Evolutionary conservation across 2,329 filamentous ascomycete species (phyloP).

Genomic region (Coleophoma eucalyptorum): DNA sequence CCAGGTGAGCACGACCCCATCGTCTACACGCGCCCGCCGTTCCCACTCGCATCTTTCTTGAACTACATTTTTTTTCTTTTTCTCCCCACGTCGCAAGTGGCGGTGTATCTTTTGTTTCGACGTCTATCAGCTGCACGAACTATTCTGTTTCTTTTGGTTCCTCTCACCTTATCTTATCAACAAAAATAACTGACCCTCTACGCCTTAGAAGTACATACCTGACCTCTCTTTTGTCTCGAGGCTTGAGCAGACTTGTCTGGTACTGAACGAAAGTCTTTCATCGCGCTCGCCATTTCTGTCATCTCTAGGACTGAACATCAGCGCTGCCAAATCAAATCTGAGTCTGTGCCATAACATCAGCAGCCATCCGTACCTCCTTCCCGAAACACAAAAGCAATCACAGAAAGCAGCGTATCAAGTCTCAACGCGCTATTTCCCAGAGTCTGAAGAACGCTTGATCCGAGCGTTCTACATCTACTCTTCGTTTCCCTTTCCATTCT

Average conservation of each 20-base stretch:
- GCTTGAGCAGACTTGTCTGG: too few species aligned
- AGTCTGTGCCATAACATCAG: not conserved
- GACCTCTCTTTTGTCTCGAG: too few species aligned
- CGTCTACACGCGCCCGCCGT: constrained; percentile 15
- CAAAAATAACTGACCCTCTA: too few species aligned
- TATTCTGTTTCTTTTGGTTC: not conserved
- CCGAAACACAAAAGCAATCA: constrained; percentile 22
- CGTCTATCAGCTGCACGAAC: not conserved
- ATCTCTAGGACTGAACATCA: not conserved
- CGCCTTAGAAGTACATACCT: too few species aligned
- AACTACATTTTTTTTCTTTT: not conserved
- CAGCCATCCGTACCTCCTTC: constrained; percentile 10
- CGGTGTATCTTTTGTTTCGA: not conserved
- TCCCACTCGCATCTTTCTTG: constrained; percentile 2
- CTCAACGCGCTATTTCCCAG: constrained; percentile 14
- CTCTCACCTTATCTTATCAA: too few species aligned
- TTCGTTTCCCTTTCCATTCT: constrained; percentile 17
- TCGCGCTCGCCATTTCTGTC: not conserved
- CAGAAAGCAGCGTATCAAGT: constrained; percentile 15
- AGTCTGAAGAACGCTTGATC: constrained; percentile 26
- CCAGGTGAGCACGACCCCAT: constrained; percentile 19
- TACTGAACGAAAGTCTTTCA: not conserved
- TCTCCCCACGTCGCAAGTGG: not conserved
- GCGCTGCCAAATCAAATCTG: too few species aligned
- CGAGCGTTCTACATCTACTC: constrained; percentile 15